Conservation (phyloP, 768 basidiomycete species). For the Butyriboletus loyo region DNA sequence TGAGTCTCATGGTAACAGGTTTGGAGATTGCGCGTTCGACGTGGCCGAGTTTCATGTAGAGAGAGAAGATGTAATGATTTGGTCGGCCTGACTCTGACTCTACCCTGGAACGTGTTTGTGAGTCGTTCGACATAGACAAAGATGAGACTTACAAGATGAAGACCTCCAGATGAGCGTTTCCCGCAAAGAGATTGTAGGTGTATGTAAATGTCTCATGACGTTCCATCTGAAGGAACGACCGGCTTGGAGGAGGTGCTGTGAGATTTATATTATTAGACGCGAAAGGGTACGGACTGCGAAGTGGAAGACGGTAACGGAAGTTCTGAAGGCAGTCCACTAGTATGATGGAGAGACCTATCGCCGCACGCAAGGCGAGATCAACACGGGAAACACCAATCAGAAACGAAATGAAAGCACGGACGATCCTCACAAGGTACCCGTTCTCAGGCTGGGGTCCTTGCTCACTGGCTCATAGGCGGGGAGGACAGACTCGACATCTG, state of each 20-base stretch:
- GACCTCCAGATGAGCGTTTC: slow-evolving; percentile 45
- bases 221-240: slow-evolving; percentile 26
- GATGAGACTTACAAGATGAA: slow-evolving; percentile 45
- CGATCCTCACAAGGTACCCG: slow-evolving; percentile 1
- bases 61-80: slow-evolving; percentile 46
- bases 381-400: background rate
- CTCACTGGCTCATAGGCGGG: slow-evolving; percentile 21
- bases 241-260: slow-evolving; percentile 11
- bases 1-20: slow-evolving; percentile 44
- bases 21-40: slow-evolving; percentile 54
- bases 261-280: slow-evolving; percentile 2
- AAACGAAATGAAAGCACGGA: background rate
- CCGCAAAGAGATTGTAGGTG: slow-evolving; percentile 47
- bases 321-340: slow-evolving; percentile 8
- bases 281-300: slow-evolving; percentile 10
- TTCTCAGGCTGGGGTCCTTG: background rate
- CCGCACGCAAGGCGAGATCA: background rate
- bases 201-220: slow-evolving; percentile 32
- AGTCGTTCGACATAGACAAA: background rate
- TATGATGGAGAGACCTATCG: slow-evolving; percentile 1
- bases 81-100: slow-evolving; percentile 26
- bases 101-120: slow-evolving; percentile 24
- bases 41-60: slow-evolving; percentile 53
- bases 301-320: background rate
- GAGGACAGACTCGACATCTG: slow-evolving; percentile 15